phyloP scores from a whole-genome alignment of 495 filamentous ascomycete genomes.

The Viridothelium virens region DNA sequence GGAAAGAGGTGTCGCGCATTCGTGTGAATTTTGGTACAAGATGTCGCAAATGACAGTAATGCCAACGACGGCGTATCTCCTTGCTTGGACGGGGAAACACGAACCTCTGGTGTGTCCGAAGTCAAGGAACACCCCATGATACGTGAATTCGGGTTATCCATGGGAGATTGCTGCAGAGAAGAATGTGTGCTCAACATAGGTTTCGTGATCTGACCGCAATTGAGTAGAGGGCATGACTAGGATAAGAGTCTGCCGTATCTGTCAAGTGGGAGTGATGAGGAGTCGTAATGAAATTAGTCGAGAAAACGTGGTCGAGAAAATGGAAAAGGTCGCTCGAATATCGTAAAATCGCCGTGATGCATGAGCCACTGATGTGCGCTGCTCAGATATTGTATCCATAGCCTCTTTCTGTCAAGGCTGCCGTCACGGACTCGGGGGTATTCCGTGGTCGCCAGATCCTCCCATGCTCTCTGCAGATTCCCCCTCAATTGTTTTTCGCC shows the following conservation, averaged over 20 bases:
- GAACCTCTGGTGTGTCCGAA: no score
- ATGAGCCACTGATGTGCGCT: background rate
- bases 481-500: slow-evolving; percentile 93
- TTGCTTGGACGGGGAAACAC: no score
- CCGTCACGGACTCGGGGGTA: background rate
- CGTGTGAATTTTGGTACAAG: background rate
- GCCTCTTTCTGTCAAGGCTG: background rate
- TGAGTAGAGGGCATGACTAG: no score
- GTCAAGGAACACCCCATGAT: no score
- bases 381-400: background rate
- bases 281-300: background rate
- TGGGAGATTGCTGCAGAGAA: no score
- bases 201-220: no score
- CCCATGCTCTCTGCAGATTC: slow-evolving; percentile 39
- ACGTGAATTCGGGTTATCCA: no score
- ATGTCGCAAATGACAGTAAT: background rate
- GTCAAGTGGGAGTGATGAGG: no score
- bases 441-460: background rate
- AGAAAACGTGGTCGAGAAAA: background rate
- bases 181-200: no score
- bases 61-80: no score
- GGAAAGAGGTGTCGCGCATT: background rate
- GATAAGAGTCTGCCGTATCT: no score
- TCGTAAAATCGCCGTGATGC: slow-evolving; percentile 1
- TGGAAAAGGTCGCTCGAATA: background rate